Evolutionary conservation across 139 green algal species (phyloP).

Genomic region (Chlorella sp.): DNA sequence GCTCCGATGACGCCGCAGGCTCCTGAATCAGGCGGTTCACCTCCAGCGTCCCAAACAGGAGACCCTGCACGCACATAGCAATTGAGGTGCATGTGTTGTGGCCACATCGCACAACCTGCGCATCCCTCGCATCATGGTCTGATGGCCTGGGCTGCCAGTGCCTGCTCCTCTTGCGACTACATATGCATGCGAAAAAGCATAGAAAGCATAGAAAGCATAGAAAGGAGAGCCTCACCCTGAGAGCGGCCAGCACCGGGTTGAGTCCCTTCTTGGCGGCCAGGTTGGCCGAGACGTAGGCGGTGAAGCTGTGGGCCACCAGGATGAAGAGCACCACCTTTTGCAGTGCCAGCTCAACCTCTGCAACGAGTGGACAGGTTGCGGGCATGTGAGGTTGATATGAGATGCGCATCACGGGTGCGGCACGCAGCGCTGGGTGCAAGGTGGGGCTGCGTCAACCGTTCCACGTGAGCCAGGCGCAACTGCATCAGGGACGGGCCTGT

Average conservation of each 20-base stretch:
- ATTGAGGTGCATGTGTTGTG: too few species aligned
- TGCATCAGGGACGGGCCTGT: too few species aligned
- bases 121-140: too few species aligned
- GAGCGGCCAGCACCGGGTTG: not conserved
- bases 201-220: not conserved
- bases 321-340: not conserved
- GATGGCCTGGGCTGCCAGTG: too few species aligned
- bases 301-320: not conserved
- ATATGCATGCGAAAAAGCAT: not conserved
- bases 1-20: too few species aligned
- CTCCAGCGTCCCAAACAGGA: not conserved
- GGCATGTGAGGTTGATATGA: not conserved
- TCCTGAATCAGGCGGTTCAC: too few species aligned
- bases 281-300: not conserved
- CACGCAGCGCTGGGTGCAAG: not conserved
- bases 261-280: not conserved
- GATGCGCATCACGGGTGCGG: not conserved
- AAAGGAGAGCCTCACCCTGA: not conserved
- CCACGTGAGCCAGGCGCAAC: too few species aligned
- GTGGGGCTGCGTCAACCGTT: not conserved
- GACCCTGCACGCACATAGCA: not conserved
- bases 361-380: not conserved
- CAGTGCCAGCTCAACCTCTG: not conserved
- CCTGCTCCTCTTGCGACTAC: not conserved
- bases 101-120: too few species aligned